Conservation (phyloP, 352 stramenopile genomes). For the Pythium brachiatum region DNA sequence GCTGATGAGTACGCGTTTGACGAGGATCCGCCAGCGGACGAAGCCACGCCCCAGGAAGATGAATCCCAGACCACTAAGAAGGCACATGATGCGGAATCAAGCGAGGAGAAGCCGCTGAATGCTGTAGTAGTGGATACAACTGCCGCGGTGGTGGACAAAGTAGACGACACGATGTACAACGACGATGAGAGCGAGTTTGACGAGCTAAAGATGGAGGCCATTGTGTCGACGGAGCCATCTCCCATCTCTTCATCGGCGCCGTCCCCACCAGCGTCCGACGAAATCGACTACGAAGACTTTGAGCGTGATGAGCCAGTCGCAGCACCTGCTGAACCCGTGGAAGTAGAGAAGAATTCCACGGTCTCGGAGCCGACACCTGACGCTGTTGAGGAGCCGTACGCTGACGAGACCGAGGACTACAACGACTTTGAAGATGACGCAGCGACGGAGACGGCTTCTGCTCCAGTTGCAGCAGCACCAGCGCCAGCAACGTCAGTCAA, state of each 20-base stretch:
- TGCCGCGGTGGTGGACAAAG: background rate
- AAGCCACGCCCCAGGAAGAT: background rate
- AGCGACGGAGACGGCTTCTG: background rate
- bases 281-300: conserved; percentile 33
- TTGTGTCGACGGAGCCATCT: background rate
- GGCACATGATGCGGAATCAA: background rate
- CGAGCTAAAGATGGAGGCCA: background rate
- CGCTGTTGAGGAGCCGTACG: background rate
- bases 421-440: conserved; percentile 16
- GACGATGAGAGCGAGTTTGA: conserved; percentile 17
- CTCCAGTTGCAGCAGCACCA: background rate
- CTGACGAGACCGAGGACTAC: conserved; percentile 13
- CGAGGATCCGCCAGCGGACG: background rate
- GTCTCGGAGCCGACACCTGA: background rate
- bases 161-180: conserved; percentile 15
- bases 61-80: background rate
- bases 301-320: conserved; percentile 26
- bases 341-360: background rate
- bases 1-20: conserved; percentile 18
- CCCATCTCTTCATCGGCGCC: background rate
- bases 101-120: background rate
- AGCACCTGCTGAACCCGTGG: background rate
- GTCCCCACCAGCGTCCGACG: conserved; percentile 6
- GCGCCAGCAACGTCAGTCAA: background rate
- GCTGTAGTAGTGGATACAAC: background rate